Evolutionary conservation across 257 asterid species (phyloP).

Genomic region (Capsicum baccatum): DNA sequence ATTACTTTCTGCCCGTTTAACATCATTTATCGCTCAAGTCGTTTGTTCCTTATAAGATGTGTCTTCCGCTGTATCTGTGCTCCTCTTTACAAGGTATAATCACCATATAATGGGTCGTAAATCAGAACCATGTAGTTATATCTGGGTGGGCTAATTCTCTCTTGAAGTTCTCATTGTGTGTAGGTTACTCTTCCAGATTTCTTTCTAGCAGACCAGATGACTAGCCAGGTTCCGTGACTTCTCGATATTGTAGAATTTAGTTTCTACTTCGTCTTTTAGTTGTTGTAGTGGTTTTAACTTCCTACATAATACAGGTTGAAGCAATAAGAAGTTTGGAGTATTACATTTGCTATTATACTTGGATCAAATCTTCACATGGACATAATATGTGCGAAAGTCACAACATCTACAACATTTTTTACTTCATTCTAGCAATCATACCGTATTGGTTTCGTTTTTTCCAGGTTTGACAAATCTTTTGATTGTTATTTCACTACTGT

Average conservation of each 20-base stretch:
- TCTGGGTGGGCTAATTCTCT: conserved; percentile 18
- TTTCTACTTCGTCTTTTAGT: conserved; percentile 20
- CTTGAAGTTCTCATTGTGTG: conserved; percentile 30
- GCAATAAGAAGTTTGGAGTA: conserved; percentile 83
- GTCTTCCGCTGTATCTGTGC: conserved; percentile 69
- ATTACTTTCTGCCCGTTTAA: conserved; percentile 67
- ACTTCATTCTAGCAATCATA: conserved; percentile 67
- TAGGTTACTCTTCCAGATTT: conserved; percentile 77
- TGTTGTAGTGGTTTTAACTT: conserved; percentile 27
- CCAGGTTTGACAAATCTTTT: conserved; percentile 55
- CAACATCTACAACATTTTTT: conserved; percentile 62
- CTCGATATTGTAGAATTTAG: conserved; percentile 27
- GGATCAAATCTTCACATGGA: conserved; percentile 44
- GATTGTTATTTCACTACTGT: background rate
- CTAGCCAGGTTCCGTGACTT: conserved; percentile 69
- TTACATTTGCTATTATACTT: conserved; percentile 71
- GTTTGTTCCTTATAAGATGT: conserved; percentile 64
- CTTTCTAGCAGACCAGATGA: conserved; percentile 81
- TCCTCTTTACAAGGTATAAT: conserved; percentile 72
- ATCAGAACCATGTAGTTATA: background rate
- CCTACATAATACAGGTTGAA: conserved; percentile 58
- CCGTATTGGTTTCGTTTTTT: conserved; percentile 89
- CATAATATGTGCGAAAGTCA: conserved; percentile 50
- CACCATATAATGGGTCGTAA: conserved; percentile 6
- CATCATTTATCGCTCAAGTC: conserved; percentile 71